phyloP scores from a whole-genome alignment of 345 rosid species.

The Triadica sebifera region DNA sequence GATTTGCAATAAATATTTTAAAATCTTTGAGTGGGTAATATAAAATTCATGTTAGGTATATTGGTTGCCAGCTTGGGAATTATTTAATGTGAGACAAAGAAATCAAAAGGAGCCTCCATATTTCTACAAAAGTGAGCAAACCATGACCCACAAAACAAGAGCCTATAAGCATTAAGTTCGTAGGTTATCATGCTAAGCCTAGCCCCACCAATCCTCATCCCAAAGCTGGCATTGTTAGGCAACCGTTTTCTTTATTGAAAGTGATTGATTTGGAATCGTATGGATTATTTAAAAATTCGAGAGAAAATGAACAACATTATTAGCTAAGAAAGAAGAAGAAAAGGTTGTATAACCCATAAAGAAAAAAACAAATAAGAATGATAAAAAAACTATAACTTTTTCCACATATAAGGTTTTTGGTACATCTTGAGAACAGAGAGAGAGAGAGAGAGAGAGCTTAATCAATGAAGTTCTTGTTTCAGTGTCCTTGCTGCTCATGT shows the following conservation, averaged over 20 bases:
- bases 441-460: conserved; percentile 15
- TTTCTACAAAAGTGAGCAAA: conserved; percentile 15
- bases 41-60: neutral
- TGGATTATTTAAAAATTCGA: neutral
- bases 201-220: conserved; percentile 12
- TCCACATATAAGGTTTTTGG: neutral
- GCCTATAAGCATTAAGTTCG: conserved; percentile 4
- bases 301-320: neutral
- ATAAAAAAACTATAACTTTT: conserved; percentile 17
- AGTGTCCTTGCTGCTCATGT: conserved; percentile 82
- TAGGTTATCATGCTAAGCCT: conserved; percentile 14
- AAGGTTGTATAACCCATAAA: neutral
- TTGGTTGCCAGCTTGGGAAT: conserved; percentile 44
- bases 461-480: conserved; percentile 83
- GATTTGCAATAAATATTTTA: neutral
- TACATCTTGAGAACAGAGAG: neutral
- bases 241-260: conserved; percentile 41
- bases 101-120: conserved; percentile 18
- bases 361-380: conserved; percentile 11
- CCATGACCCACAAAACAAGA: conserved; percentile 31
- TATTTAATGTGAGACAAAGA: conserved; percentile 24
- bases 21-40: neutral
- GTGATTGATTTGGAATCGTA: conserved; percentile 62
- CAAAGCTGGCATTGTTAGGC: conserved; percentile 28
- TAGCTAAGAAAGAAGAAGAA: neutral